Evolutionary conservation across 257 asterid species (phyloP).

Genomic region (Penstemon barbatus): DNA sequence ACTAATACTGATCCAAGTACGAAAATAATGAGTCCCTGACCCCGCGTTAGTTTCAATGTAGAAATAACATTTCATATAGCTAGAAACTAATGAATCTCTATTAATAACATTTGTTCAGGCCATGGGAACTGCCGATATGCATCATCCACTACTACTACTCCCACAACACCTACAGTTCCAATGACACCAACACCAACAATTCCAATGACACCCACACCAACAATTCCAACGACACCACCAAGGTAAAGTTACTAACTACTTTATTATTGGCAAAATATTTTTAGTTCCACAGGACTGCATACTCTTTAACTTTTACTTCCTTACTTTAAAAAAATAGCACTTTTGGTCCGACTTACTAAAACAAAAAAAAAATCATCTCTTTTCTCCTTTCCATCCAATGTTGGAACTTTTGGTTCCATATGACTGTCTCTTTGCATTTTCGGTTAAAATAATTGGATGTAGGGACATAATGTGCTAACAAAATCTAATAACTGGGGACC

Average conservation of each 20-base stretch:
- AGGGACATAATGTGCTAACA: too few species aligned
- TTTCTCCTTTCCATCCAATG: too few species aligned
- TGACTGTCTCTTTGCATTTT: too few species aligned
- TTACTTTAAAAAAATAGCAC: too few species aligned
- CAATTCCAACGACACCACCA: constrained; percentile 58
- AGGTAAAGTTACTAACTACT: constrained; percentile 49
- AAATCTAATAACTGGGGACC: too few species aligned
- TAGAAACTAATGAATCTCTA: neutral
- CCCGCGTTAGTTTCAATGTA: constrained; percentile 2
- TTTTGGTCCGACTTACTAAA: too few species aligned
- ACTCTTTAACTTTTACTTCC: too few species aligned
- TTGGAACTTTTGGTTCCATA: too few species aligned
- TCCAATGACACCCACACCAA: constrained; percentile 27
- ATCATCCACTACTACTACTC: constrained; percentile 47
- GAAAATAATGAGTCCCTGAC: constrained; percentile 21
- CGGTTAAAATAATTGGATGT: too few species aligned
- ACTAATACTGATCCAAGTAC: constrained; percentile 83
- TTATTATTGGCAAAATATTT: neutral
- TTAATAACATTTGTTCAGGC: constrained; percentile 50
- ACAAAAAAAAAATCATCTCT: too few species aligned
- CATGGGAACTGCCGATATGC: constrained; percentile 74
- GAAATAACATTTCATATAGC: neutral
- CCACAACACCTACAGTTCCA: constrained; percentile 43
- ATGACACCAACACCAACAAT: constrained; percentile 31
- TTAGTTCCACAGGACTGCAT: too few species aligned